phyloP scores from a whole-genome alignment of 208 protist species.

The Porcisia hertigi region DNA sequence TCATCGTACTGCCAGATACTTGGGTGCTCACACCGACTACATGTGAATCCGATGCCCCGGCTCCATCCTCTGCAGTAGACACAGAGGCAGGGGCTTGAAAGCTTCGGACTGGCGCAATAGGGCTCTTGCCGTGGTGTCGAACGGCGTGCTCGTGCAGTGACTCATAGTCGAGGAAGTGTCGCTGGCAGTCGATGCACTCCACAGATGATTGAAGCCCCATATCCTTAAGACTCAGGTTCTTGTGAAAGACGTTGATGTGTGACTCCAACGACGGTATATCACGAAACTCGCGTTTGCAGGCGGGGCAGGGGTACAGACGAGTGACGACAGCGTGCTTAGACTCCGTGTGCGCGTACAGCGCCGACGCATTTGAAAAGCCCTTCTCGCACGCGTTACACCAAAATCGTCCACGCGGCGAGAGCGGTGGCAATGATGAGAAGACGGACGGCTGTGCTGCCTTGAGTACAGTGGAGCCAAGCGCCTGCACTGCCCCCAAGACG shows the following conservation, averaged over 20 bases:
- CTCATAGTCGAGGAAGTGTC: slow-evolving; percentile 60
- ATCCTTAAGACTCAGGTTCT: slow-evolving; percentile 57
- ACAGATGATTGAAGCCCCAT: slow-evolving; percentile 51
- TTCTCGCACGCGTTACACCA: slow-evolving; percentile 85
- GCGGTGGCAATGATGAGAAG: slow-evolving; percentile 8
- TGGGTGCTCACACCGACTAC: not conserved
- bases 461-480: not conserved
- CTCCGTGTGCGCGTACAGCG: slow-evolving; percentile 57
- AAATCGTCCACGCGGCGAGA: slow-evolving; percentile 41
- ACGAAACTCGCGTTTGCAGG: slow-evolving; percentile 76
- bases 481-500: not conserved
- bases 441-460: not conserved
- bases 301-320: slow-evolving; percentile 71
- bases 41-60: not conserved
- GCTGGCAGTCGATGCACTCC: slow-evolving; percentile 56
- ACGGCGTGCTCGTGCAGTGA: slow-evolving; percentile 65
- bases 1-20: not conserved
- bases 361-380: slow-evolving; percentile 57
- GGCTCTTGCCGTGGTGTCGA: slow-evolving; percentile 72
- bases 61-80: not conserved
- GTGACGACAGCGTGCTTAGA: slow-evolving; percentile 57
- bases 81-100: slow-evolving; percentile 30
- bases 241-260: slow-evolving; percentile 61
- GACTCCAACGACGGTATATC: slow-evolving; percentile 64
- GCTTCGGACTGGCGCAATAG: slow-evolving; percentile 36